Percentiles rank a stretch among this genome's conserved stretches.
Evolutionary conservation across 2,329 filamentous ascomycete species (phyloP).

Genomic region (Dothistroma septosporum): DNA sequence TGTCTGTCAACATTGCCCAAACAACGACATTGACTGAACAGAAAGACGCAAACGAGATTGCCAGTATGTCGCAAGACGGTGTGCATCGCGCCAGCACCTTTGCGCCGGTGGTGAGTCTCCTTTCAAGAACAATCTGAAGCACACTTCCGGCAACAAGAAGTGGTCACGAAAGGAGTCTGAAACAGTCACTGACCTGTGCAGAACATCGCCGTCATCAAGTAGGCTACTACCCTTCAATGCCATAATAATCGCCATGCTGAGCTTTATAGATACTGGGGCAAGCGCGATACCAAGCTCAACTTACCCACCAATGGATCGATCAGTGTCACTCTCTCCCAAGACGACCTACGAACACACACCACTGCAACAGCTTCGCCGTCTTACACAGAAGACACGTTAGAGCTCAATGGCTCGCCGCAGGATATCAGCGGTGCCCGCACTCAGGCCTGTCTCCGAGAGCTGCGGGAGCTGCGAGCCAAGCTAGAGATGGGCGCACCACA

Average conservation of each 20-base stretch:
- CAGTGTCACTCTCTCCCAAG: slow-evolving; percentile 91
- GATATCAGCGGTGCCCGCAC: slow-evolving; percentile 84
- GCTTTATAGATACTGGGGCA: slow-evolving; percentile 77
- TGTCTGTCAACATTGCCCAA: slow-evolving; percentile 34
- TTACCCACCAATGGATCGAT: slow-evolving; percentile 97
- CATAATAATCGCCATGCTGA: slow-evolving; percentile 5
- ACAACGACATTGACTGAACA: not conserved
- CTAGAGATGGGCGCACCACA: slow-evolving; percentile 69
- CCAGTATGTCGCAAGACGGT: slow-evolving; percentile 40
- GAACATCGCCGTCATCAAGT: slow-evolving; percentile 98
- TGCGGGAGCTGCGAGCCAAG: slow-evolving; percentile 69
- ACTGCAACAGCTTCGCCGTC: slow-evolving; percentile 82
- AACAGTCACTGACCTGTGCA: not conserved
- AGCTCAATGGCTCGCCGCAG: slow-evolving; percentile 77
- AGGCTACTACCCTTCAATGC: slow-evolving; percentile 24
- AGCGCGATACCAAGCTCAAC: slow-evolving; percentile 80
- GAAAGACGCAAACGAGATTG: not conserved
- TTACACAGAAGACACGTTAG: slow-evolving; percentile 68
- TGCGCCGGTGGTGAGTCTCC: slow-evolving; percentile 63
- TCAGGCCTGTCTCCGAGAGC: slow-evolving; percentile 87
- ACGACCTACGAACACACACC: slow-evolving; percentile 89
- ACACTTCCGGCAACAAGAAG: not conserved
- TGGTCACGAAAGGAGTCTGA: not conserved
- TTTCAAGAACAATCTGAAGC: not conserved
- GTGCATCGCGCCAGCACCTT: slow-evolving; percentile 93